These are phyloP conservation scores for Saitozyma sp. DNA, from an alignment of 768 basidiomycete species.

Conservation along the genomic window DNA sequence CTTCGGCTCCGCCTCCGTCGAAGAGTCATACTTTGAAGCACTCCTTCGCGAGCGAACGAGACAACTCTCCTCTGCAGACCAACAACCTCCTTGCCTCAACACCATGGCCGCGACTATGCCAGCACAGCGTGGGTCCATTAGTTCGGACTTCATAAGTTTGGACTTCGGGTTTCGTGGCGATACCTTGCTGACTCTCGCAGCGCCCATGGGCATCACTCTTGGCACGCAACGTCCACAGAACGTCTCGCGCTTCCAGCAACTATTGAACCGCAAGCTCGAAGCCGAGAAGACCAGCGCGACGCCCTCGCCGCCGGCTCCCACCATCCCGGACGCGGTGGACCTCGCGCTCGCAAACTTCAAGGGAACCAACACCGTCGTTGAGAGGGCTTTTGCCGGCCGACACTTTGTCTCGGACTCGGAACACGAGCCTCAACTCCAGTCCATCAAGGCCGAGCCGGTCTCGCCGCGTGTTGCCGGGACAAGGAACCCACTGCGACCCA, in stretches of 20 bases:
- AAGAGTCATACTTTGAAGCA: no score
- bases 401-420: neutral
- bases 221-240: no score
- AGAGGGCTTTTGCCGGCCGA: neutral
- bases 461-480: neutral
- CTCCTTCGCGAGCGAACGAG: no score
- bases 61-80: no score
- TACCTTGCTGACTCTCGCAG: no score
- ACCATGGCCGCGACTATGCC: no score
- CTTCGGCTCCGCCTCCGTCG: no score
- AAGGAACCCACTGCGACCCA: neutral
- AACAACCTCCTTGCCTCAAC: no score
- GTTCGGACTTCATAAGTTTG: no score
- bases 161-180: no score
- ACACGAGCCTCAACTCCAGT: neutral
- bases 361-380: neutral
- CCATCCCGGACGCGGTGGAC: neutral
- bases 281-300: constrained; percentile 1
- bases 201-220: no score
- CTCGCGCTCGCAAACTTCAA: neutral
- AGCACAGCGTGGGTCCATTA: no score
- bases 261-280: constrained; percentile 6
- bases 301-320: neutral
- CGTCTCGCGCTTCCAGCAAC: constrained; percentile 9
- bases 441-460: neutral